These are phyloP conservation scores for Mycena sp. DNA, from an alignment of 1,284 basidiomycete genomes.

Conservation along the genomic window DNA sequence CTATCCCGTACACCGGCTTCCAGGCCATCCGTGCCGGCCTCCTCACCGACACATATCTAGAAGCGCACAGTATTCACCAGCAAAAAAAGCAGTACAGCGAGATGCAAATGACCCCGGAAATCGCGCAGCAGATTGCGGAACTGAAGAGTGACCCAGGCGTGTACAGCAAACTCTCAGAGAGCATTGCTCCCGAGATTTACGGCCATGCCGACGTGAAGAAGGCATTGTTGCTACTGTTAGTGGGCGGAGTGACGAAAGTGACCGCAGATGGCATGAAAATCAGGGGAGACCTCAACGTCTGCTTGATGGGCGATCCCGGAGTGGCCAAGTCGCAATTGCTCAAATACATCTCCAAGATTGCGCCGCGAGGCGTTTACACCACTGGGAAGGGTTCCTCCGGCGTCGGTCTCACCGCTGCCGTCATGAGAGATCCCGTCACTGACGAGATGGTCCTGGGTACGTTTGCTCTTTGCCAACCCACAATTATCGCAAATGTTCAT, in stretches of 20 bases:
- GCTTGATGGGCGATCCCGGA: slow-evolving; percentile 99
- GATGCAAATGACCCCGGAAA: slow-evolving; percentile 92
- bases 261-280: slow-evolving; percentile 99
- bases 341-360: slow-evolving; percentile 99
- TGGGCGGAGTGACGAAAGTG: slow-evolving; percentile 95
- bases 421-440: slow-evolving; percentile 99
- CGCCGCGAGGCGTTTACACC: slow-evolving; percentile 97
- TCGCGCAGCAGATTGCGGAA: slow-evolving; percentile 75
- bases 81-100: slow-evolving; percentile 98
- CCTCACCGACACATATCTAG: slow-evolving; percentile 97
- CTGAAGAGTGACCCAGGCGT: slow-evolving; percentile 82
- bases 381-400: slow-evolving; percentile 98
- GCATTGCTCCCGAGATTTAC: slow-evolving; percentile 98
- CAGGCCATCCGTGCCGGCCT: slow-evolving; percentile 86
- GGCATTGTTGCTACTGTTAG: slow-evolving; percentile 91
- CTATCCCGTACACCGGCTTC: slow-evolving; percentile 60
- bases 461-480: slow-evolving; percentile 44
- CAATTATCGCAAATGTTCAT: slow-evolving; percentile 12
- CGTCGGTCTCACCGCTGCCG: slow-evolving; percentile 97
- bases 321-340: slow-evolving; percentile 98
- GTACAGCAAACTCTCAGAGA: slow-evolving; percentile 86
- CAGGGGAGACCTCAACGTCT: slow-evolving; percentile 97
- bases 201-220: slow-evolving; percentile 99
- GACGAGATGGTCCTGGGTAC: slow-evolving; percentile 98
- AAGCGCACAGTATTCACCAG: slow-evolving; percentile 91